Conservation (phyloP, 2,329 filamentous ascomycete genomes). For the Hymenoscyphus salicellus region DNA sequence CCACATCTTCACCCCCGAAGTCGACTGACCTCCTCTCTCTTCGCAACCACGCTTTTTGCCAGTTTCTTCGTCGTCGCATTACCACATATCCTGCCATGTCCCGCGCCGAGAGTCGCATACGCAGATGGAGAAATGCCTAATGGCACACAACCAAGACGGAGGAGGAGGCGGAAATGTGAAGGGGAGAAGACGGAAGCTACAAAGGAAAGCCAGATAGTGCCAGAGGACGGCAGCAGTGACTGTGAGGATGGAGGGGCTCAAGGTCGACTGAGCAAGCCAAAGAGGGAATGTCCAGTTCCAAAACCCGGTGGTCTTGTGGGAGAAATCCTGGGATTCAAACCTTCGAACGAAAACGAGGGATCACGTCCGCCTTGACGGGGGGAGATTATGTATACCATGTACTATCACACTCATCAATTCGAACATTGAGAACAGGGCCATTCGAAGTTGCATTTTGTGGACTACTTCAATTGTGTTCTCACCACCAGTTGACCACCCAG, state of each 20-base stretch:
- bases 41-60: slow-evolving; percentile 84
- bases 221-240: slow-evolving; percentile 18
- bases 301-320: slow-evolving; percentile 80
- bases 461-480: not conserved
- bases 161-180: slow-evolving; percentile 44
- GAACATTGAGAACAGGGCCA: not conserved
- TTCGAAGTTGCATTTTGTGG: not conserved
- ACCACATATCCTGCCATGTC: slow-evolving; percentile 88
- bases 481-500: not conserved
- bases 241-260: slow-evolving; percentile 42
- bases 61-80: slow-evolving; percentile 90
- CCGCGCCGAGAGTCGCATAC: slow-evolving; percentile 71
- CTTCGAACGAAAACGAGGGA: slow-evolving; percentile 26
- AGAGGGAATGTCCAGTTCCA: slow-evolving; percentile 84
- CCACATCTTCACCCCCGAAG: slow-evolving; percentile 89
- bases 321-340: slow-evolving; percentile 53
- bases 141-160: slow-evolving; percentile 40
- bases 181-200: slow-evolving; percentile 20
- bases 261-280: slow-evolving; percentile 44
- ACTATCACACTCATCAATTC: not conserved
- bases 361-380: slow-evolving; percentile 3
- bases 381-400: not conserved
- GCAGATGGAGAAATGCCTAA: slow-evolving; percentile 56
- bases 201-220: slow-evolving; percentile 23
- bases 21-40: slow-evolving; percentile 87